Conservation (phyloP, 768 basidiomycete genomes). For the Austroboletus eburneus region DNA sequence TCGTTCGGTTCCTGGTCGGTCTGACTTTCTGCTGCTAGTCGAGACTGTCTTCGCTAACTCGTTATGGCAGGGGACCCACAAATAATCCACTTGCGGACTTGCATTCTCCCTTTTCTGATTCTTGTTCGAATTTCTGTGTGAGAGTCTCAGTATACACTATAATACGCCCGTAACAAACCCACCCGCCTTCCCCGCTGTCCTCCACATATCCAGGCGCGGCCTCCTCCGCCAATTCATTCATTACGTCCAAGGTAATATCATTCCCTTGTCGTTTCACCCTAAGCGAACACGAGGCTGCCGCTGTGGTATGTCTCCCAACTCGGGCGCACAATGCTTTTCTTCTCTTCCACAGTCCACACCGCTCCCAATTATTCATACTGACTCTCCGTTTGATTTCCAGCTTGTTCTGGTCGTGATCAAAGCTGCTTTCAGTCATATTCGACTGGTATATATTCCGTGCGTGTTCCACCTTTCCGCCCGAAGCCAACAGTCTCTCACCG, state of each 20-base stretch:
- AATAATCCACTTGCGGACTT: conserved; percentile 40
- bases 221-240: conserved; percentile 65
- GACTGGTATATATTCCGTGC: conserved; percentile 29
- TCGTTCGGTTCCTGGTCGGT: conserved; percentile 11
- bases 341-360: conserved; percentile 21
- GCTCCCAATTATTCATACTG: conserved; percentile 15
- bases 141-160: conserved; percentile 4
- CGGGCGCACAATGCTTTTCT: conserved; percentile 25
- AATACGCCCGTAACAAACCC: background rate
- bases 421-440: conserved; percentile 17
- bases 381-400: conserved; percentile 10
- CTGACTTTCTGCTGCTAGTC: background rate
- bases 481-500: conserved; percentile 14
- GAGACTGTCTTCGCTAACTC: conserved; percentile 16
- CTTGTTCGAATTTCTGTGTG: conserved; percentile 34
- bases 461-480: conserved; percentile 12
- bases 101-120: conserved; percentile 38
- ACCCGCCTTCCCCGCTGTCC: conserved; percentile 6
- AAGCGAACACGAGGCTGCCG: conserved; percentile 25
- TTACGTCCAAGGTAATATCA: conserved; percentile 48
- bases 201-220: conserved; percentile 50
- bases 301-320: conserved; percentile 16
- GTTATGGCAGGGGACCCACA: conserved; percentile 51
- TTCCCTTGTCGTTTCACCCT: conserved; percentile 4
- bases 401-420: conserved; percentile 23